A percentile compares a stretch with the other conserved stretches of the same genome.
Conservation (phyloP, 768 basidiomycete species). For the Auricularia sp. region DNA sequence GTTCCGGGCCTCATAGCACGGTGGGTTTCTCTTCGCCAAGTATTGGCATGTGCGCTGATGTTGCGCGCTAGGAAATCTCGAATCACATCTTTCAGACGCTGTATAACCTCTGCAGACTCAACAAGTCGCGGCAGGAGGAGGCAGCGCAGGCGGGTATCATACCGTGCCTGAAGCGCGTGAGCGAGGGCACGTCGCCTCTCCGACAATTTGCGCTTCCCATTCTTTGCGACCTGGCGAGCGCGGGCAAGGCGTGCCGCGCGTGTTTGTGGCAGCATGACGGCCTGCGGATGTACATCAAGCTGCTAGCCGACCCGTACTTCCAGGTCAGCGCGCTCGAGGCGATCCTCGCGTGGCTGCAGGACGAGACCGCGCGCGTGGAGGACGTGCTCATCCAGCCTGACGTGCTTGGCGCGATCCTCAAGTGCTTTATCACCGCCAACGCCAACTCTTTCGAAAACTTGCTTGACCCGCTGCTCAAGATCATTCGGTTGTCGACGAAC, state of each 20-base stretch:
- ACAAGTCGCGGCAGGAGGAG: slow-evolving; percentile 92
- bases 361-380: slow-evolving; percentile 89
- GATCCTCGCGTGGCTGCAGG: slow-evolving; percentile 87
- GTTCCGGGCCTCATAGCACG: slow-evolving; percentile 66
- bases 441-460: slow-evolving; percentile 87
- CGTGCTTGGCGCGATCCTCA: slow-evolving; percentile 57
- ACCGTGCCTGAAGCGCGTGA: slow-evolving; percentile 81
- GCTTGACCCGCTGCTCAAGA: slow-evolving; percentile 86
- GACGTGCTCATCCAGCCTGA: slow-evolving; percentile 65
- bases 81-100: slow-evolving; percentile 97
- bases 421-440: slow-evolving; percentile 76
- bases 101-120: slow-evolving; percentile 90
- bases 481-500: slow-evolving; percentile 66
- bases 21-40: slow-evolving; percentile 27
- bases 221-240: slow-evolving; percentile 89
- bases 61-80: slow-evolving; percentile 67
- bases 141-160: slow-evolving; percentile 94
- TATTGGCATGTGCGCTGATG: background rate
- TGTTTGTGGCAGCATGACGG: slow-evolving; percentile 91
- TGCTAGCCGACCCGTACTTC: slow-evolving; percentile 81
- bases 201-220: slow-evolving; percentile 97
- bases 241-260: slow-evolving; percentile 85
- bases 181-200: slow-evolving; percentile 79
- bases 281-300: slow-evolving; percentile 64
- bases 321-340: slow-evolving; percentile 88